Evolutionary conservation across 2,329 filamentous ascomycete genomes (phyloP).

Genomic region (Neofusicoccum kwambonambiense): DNA sequence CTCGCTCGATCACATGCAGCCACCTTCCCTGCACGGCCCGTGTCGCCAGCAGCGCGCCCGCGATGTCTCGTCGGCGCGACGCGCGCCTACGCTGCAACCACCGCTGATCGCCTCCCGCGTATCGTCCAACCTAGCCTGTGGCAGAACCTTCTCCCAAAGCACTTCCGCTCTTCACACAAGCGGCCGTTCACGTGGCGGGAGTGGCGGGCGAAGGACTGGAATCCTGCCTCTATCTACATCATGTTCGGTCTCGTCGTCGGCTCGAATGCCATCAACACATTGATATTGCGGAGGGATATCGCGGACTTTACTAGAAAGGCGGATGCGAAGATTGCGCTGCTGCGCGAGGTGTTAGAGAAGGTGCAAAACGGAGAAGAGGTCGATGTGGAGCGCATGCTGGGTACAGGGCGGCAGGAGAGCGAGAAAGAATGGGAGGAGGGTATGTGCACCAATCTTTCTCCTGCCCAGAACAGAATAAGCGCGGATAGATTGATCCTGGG

Average conservation of each 20-base stretch:
- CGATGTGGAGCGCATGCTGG: slow-evolving; percentile 79
- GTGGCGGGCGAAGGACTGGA: slow-evolving; percentile 39
- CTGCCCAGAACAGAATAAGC: neutral
- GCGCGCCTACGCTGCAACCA: slow-evolving; percentile 22
- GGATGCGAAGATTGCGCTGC: slow-evolving; percentile 71
- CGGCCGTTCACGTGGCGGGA: neutral
- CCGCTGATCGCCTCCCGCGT: slow-evolving; percentile 30
- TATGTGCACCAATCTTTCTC: slow-evolving; percentile 39
- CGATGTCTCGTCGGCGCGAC: slow-evolving; percentile 11
- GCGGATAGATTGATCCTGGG: too few relatives aligned
- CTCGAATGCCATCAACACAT: slow-evolving; percentile 92
- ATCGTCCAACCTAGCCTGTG: slow-evolving; percentile 39
- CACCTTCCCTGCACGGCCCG: neutral
- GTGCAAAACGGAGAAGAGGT: slow-evolving; percentile 73
- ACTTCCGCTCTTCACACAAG: slow-evolving; percentile 23
- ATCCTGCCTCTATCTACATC: slow-evolving; percentile 66
- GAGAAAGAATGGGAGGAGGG: slow-evolving; percentile 89
- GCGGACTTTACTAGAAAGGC: slow-evolving; percentile 70
- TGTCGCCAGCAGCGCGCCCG: neutral
- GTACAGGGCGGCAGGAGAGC: slow-evolving; percentile 70
- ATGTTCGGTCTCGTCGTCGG: slow-evolving; percentile 74
- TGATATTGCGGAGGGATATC: slow-evolving; percentile 75
- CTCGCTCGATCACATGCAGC: neutral
- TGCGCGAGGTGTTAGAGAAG: slow-evolving; percentile 73
- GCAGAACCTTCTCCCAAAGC: slow-evolving; percentile 37